Evolutionary conservation across 768 basidiomycete genomes (phyloP), one percentile per base, ranked within the genome.

Genomic region (Tricholomella constricta): DNA sequence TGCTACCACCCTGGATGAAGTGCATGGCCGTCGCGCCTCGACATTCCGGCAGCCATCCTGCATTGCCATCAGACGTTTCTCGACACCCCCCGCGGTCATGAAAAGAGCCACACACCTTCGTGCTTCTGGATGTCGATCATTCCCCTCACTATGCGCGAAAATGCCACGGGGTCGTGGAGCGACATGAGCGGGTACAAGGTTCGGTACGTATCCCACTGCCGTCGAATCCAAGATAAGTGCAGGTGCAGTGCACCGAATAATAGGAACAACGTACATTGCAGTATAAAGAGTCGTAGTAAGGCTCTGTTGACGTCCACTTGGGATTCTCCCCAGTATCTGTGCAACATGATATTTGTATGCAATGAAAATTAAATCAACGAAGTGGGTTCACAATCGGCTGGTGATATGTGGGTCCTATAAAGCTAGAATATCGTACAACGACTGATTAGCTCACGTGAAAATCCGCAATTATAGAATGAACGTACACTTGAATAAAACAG

Each of bases 151-250:
- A 85, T 84, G 12, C 72, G 71, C 1, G 85, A 74, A 59, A 84
- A 85, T 9, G 75, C 80, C 35, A 69, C 71, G 0, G 84, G 83
- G 55, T 85, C 85, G 46, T 86, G 84, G 4, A 86, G 72, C 0
- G 83, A 81, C 78, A 84, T 80, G 34, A 85, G 69, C 0, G 85
- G 80, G 59, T 77, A 86, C 9, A 86, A 67, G 0, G 83, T 84
- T 14, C 84, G 74, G 60, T 80, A 85, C 1, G 84, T 85, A 55
- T 86, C 84, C 85, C 84, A 84, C 82, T 85, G n/a, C n/a, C n/a
- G n/a, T n/a, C n/a, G n/a, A n/a, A n/a, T n/a, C n/a, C n/a, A n/a
- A n/a, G n/a, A n/a, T n/a, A n/a, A n/a, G n/a, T n/a, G n/a, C n/a
- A n/a, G n/a, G n/a, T n/a, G n/a, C n/a, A n/a, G n/a, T n/a, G n/a